A percentile compares a stretch with the other conserved stretches of the same genome.
Conservation (phyloP, 805 yeast species). For the Starmerella kuoi region DNA sequence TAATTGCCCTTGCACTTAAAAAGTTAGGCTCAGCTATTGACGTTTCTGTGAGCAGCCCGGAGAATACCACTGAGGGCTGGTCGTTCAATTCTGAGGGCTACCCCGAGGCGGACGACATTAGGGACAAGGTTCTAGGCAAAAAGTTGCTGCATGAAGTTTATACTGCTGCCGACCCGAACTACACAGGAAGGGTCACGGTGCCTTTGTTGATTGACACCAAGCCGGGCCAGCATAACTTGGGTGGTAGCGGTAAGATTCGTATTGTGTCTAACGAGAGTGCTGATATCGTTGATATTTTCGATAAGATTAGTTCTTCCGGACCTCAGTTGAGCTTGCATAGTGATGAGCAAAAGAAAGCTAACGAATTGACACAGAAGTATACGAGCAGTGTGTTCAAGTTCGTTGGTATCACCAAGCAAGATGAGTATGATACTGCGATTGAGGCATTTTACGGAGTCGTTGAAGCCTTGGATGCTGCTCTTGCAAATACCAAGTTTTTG, state of each 20-base stretch:
- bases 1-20: constrained; percentile 57
- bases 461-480: constrained; percentile 33
- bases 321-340: constrained; percentile 30
- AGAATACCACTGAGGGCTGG: constrained; percentile 80
- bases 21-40: constrained; percentile 41
- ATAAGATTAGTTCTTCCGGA: constrained; percentile 49
- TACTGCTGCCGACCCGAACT: constrained; percentile 59
- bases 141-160: constrained; percentile 59
- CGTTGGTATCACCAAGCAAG: constrained; percentile 72
- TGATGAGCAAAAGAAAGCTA: constrained; percentile 46
- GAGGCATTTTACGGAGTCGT: constrained; percentile 42
- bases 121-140: constrained; percentile 50
- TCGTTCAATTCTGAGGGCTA: constrained; percentile 48
- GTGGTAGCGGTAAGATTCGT: constrained; percentile 12
- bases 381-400: constrained; percentile 69
- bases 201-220: constrained; percentile 89
- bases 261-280: constrained; percentile 86
- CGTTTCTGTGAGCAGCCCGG: constrained; percentile 74
- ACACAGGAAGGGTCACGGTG: constrained; percentile 75
- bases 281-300: constrained; percentile 69
- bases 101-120: constrained; percentile 40
- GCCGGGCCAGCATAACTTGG: constrained; percentile 36
- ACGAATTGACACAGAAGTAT: constrained; percentile 42
- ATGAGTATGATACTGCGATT: constrained; percentile 61
- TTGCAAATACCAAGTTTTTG: constrained; percentile 34